A percentile compares a stretch with the other conserved stretches of the same genome.
phyloP scores from a whole-genome alignment of 306 rosid genomes.

The Prunus mume region DNA sequence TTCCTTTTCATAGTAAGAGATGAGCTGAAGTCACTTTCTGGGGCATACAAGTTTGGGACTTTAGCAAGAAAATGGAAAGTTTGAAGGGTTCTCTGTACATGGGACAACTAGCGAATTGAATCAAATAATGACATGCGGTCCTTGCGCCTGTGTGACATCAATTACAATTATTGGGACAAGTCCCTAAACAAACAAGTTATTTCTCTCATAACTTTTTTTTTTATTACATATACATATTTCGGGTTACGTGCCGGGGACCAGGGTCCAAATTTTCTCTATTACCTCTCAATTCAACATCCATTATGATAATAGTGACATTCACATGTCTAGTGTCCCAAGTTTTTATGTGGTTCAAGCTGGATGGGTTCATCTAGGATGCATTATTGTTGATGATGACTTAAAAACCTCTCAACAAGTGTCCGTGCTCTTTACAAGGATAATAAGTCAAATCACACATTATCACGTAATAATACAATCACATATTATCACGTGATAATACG shows the following conservation, averaged over 20 bases:
- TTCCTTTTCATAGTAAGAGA: background rate
- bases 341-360: background rate
- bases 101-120: background rate
- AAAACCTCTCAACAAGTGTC: background rate
- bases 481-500: too few species aligned
- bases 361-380: background rate
- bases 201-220: background rate
- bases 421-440: too few species aligned
- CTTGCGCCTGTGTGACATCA: background rate
- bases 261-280: background rate
- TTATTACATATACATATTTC: too few species aligned
- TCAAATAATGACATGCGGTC: background rate
- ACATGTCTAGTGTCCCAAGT: background rate
- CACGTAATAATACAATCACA: accelerated
- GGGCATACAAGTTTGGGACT: background rate
- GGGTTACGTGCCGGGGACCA: background rate
- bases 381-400: background rate
- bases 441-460: too few species aligned
- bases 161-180: background rate
- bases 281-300: background rate
- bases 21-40: background rate
- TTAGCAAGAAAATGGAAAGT: background rate
- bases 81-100: background rate
- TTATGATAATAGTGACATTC: background rate
- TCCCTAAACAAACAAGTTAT: background rate